Base-by-base conservation (phyloP, 2,329 filamentous ascomycete species). In the Raffaelea deltoideospora region DNA sequence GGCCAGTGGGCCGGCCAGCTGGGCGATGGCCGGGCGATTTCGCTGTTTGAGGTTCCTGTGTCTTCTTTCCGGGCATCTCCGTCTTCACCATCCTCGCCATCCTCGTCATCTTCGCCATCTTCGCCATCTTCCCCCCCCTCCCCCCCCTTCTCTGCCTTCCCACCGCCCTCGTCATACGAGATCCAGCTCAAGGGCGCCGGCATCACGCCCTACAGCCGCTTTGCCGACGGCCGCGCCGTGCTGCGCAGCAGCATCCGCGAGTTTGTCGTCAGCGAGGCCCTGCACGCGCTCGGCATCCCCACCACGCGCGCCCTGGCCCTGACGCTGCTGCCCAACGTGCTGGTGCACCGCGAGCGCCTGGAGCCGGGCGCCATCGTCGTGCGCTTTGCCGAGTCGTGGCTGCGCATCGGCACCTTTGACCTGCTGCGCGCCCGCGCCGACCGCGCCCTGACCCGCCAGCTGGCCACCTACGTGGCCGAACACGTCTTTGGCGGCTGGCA, bases 1-100 rank as follows among this genome's bases (percentile, higher is more conserved):
- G 90, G 90, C 6, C 76, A 81, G 46, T 98, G 88, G 88, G 90
- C 90, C 4, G 87, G 90, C 6, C 90, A 98, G 56, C 72, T 98
- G 1, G 90, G 90, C 30, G 90, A 98, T 53, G 90, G 90, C 27
- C 72, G 90, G 38, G 90, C 87, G 22, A 96, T 98, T 47, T 93
- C 84, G 26, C 65, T 98, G 2, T 96, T 96, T 50, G 90, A 98
- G 57, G 73, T 77, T 19, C 88, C 76, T 5, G 92, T 37, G n/a
- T n/a, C n/a, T n/a, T n/a, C n/a, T n/a, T n/a, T n/a, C n/a, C n/a
- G n/a, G n/a, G n/a, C n/a, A n/a, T n/a, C n/a, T n/a, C n/a, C n/a
- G n/a, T n/a, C n/a, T n/a, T n/a, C n/a, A n/a, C n/a, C n/a, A n/a
- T n/a, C n/a, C n/a, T n/a, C n/a, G n/a, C n/a, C n/a, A n/a, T n/a